Evolutionary conservation across 2,329 filamentous ascomycete genomes (phyloP).

Genomic region (Diaporthe citrichinensis): DNA sequence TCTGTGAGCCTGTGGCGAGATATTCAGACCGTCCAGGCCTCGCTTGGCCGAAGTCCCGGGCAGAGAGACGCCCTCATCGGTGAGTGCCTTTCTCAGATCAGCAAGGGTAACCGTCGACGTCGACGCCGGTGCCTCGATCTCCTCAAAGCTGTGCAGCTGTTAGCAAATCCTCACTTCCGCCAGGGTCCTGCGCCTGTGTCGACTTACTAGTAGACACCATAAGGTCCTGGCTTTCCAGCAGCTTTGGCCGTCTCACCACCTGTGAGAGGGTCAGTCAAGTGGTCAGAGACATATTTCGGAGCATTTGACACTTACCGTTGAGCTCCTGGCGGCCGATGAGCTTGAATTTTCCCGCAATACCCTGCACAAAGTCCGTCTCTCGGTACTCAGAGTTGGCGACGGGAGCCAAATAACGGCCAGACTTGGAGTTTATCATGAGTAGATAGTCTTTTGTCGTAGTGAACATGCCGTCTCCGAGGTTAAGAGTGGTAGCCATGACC

Average conservation of each 20-base stretch:
- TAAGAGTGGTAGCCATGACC: conserved; percentile 4
- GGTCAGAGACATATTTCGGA: not conserved
- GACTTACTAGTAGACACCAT: conserved; percentile 13
- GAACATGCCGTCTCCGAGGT: conserved; percentile 8
- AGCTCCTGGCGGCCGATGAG: conserved; percentile 18
- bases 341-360: conserved; percentile 2
- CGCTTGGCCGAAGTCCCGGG: not conserved
- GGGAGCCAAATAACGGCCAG: not conserved
- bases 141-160: not conserved
- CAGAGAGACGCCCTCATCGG: not conserved
- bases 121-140: not conserved
- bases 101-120: not conserved
- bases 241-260: conserved; percentile 6
- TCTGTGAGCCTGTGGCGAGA: not conserved
- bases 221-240: conserved; percentile 7
- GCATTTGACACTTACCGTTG: not conserved
- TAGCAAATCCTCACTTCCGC: not conserved
- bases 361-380: conserved; percentile 9
- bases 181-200: no score
- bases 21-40: not conserved
- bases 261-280: not conserved
- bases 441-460: conserved; percentile 2
- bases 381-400: conserved; percentile 1
- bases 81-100: conserved; percentile 6
- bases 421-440: conserved; percentile 13